phyloP scores from a whole-genome alignment of 441 rosid species.

The Monsonia emarginata region DNA sequence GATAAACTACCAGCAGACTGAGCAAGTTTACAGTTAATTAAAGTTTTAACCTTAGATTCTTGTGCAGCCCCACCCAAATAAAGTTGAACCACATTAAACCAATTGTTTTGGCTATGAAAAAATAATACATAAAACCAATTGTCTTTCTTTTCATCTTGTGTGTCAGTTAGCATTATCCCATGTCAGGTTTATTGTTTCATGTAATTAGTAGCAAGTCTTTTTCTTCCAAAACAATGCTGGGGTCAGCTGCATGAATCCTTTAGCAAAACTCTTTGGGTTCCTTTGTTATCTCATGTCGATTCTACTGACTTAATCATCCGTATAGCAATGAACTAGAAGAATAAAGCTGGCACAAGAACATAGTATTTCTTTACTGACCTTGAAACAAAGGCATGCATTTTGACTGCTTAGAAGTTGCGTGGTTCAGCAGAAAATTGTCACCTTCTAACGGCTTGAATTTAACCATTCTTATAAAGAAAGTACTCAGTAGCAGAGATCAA shows the following conservation, averaged over 20 bases:
- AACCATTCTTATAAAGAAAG: constrained; percentile 25
- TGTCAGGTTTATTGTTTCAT: neutral
- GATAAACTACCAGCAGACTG: neutral
- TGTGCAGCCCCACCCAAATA: neutral
- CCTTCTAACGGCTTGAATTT: constrained; percentile 21
- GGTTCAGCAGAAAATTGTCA: constrained; percentile 9
- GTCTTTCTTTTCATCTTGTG: neutral
- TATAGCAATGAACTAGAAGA: neutral
- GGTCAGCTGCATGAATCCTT: too few species aligned
- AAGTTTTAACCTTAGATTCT: neutral
- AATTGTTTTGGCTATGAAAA: too few species aligned
- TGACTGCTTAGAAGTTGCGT: constrained; percentile 19
- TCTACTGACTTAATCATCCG: neutral
- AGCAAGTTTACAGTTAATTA: neutral
- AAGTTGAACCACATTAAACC: neutral
- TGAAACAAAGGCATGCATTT: constrained; percentile 16
- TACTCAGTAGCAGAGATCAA: constrained; percentile 9
- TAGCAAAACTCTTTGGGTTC: too few species aligned
- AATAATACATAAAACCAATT: too few species aligned
- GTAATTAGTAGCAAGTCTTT: too few species aligned
- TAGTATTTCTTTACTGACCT: constrained; percentile 18
- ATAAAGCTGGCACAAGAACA: neutral
- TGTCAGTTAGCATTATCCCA: neutral
- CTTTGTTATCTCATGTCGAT: too few species aligned
- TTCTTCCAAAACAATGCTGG: too few species aligned